Evolutionary conservation across 2,329 filamentous ascomycete genomes (phyloP).

Genomic region (Monosporascus sp.): DNA sequence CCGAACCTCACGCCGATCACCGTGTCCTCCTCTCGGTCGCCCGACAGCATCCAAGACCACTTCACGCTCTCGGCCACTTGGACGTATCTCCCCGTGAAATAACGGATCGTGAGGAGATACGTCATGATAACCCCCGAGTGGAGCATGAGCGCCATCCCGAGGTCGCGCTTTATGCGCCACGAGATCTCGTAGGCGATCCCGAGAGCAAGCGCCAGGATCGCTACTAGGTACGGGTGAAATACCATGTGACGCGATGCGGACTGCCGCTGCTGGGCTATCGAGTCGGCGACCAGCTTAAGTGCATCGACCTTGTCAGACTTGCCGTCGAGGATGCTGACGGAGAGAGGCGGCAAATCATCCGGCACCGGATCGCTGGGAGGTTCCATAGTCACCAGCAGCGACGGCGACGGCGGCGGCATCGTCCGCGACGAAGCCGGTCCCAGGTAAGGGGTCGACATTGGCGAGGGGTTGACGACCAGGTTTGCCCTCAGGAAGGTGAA

Average conservation of each 20-base stretch:
- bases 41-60: slow-evolving; percentile 54
- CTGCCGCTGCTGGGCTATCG: slow-evolving; percentile 76
- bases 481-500: slow-evolving; percentile 78
- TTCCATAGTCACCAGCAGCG: slow-evolving; percentile 31
- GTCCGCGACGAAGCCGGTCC: slow-evolving; percentile 42
- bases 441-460: slow-evolving; percentile 60
- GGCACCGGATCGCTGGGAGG: slow-evolving; percentile 33
- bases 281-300: slow-evolving; percentile 71
- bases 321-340: slow-evolving; percentile 49
- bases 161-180: slow-evolving; percentile 41
- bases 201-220: slow-evolving; percentile 39
- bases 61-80: slow-evolving; percentile 54
- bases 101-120: slow-evolving; percentile 57
- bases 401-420: slow-evolving; percentile 30
- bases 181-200: slow-evolving; percentile 41
- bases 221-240: slow-evolving; percentile 53
- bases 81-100: slow-evolving; percentile 56
- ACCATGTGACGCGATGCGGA: slow-evolving; percentile 57
- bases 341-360: slow-evolving; percentile 57
- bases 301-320: slow-evolving; percentile 60
- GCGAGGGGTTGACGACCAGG: slow-evolving; percentile 59
- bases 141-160: slow-evolving; percentile 51
- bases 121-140: slow-evolving; percentile 57
- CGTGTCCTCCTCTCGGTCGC: slow-evolving; percentile 44
- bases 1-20: slow-evolving; percentile 64